Evolutionary conservation across 371 early-diverging fungal species (phyloP).

Genomic region (Mucor mucedo): DNA sequence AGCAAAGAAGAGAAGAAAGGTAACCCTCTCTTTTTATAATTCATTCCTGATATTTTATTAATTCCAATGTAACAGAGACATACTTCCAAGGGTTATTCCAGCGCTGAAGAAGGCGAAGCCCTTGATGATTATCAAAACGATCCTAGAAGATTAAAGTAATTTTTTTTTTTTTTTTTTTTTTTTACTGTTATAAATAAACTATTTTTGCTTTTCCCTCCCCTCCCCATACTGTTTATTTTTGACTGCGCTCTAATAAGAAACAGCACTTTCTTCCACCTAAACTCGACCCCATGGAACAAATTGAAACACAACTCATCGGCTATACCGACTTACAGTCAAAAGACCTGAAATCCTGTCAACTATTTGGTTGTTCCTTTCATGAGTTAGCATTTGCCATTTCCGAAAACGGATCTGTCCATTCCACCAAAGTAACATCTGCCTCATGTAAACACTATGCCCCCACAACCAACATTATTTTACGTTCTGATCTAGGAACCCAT

Average conservation of each 20-base stretch:
- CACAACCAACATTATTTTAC: no score
- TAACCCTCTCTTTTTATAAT: not conserved
- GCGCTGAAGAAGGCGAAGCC: conserved; percentile 50
- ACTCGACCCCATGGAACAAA: no score
- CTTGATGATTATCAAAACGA: conserved; percentile 36
- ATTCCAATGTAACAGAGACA: conserved; percentile 15
- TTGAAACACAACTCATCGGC: no score
- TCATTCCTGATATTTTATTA: not conserved
- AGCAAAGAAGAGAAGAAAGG: conserved; percentile 30
- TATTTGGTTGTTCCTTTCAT: not conserved
- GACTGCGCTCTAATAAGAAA: no score
- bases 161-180: not conserved
- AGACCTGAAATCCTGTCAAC: no score
- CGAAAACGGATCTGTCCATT: not conserved
- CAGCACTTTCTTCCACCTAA: no score
- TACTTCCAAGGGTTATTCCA: conserved; percentile 23
- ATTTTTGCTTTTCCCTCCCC: not conserved
- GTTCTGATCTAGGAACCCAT: not conserved
- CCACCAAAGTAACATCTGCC: no score
- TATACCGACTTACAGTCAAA: no score
- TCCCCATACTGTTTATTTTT: no score
- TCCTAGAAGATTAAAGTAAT: conserved; percentile 23
- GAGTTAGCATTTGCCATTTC: not conserved
- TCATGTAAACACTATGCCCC: no score
- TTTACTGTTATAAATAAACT: not conserved